Conservation (phyloP, 2,329 filamentous ascomycete genomes). For the Cylindrodendrum hubeiense region DNA sequence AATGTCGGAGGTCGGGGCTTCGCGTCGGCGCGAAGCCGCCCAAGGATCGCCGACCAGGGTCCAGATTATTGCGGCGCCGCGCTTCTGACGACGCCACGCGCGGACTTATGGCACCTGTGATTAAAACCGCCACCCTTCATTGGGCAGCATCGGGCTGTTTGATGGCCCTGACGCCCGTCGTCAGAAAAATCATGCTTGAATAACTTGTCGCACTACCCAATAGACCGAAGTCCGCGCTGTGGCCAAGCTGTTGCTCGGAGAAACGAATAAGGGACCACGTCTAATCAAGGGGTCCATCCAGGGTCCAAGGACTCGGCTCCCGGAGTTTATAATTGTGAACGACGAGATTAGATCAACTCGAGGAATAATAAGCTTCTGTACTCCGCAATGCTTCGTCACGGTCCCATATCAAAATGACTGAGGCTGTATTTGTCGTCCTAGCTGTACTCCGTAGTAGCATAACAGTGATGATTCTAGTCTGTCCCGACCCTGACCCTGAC, state of each 20-base stretch:
- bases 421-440: not conserved
- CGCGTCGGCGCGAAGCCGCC: constrained; percentile 33
- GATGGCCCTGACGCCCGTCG: not conserved
- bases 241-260: not conserved
- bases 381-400: no score
- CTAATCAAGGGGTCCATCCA: not conserved
- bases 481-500: not conserved
- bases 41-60: not conserved
- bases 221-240: not conserved
- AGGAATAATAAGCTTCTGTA: no score
- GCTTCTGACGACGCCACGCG: not conserved
- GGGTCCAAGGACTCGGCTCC: not conserved
- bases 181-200: not conserved
- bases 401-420: not conserved
- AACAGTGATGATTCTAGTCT: not conserved
- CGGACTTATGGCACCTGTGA: not conserved
- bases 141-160: not conserved
- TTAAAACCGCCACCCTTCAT: not conserved
- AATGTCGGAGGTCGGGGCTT: constrained; percentile 40
- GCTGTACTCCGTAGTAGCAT: not conserved
- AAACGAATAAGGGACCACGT: not conserved
- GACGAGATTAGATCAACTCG: not conserved
- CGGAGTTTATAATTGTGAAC: not conserved
- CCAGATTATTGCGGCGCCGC: not conserved
- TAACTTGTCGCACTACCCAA: not conserved